phyloP scores from a whole-genome alignment of 2,329 filamentous ascomycete species.

The Acrocalymma vagum region DNA sequence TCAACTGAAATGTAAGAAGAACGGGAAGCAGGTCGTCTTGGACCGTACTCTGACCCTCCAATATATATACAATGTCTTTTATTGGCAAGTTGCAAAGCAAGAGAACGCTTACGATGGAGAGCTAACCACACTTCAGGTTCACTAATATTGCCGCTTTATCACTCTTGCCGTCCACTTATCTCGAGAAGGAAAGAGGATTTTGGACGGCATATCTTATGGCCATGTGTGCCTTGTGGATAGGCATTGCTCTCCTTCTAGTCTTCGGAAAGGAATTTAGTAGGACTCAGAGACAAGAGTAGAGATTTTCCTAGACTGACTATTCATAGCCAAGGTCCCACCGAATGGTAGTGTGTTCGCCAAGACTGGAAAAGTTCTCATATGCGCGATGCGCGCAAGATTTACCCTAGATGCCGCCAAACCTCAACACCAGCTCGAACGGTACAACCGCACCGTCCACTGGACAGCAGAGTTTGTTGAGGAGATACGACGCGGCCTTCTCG shows the following conservation, averaged over 20 bases:
- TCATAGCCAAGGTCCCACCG: constrained; percentile 2
- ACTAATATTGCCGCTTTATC: constrained; percentile 69
- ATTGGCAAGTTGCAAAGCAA: constrained; percentile 30
- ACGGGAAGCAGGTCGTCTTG: constrained; percentile 28
- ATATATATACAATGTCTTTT: constrained; percentile 42
- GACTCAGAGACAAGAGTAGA: no score
- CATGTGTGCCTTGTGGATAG: constrained; percentile 69
- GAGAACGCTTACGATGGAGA: constrained; percentile 17
- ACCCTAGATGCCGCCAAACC: constrained; percentile 19
- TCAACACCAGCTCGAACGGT: constrained; percentile 11
- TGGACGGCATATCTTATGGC: constrained; percentile 71
- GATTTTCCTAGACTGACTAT: no score
- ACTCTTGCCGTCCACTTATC: constrained; percentile 70
- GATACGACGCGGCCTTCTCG: constrained; percentile 23
- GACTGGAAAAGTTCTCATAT: constrained; percentile 1
- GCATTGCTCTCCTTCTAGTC: constrained; percentile 62
- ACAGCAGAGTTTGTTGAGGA: constrained; percentile 28
- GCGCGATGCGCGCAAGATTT: constrained; percentile 22
- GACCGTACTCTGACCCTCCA: constrained; percentile 34
- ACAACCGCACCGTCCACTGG: constrained; percentile 19
- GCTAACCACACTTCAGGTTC: constrained; percentile 58
- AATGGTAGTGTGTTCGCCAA: constrained; percentile 12
- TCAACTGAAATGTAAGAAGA: constrained; percentile 14
- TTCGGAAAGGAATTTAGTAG: constrained; percentile 21
- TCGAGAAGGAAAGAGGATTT: constrained; percentile 73